These are phyloP conservation scores for Zalaria sp. DNA, from an alignment of 2,329 filamentous ascomycete species.

Conservation along the genomic window DNA sequence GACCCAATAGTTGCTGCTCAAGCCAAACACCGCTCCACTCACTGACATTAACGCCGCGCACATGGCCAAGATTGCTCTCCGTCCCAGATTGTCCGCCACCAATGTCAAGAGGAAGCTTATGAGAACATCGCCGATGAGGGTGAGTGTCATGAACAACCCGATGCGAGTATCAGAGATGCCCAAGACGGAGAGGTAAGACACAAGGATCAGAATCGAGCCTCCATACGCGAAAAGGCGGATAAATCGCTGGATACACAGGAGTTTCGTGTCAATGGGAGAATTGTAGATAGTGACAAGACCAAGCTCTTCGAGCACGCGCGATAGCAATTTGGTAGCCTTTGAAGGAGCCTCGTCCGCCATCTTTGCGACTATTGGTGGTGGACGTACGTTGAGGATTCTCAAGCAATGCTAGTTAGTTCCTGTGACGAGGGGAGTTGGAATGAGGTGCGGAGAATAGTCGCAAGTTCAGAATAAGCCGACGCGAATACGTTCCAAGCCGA, in stretches of 20 bases:
- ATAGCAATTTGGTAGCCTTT: too few species aligned
- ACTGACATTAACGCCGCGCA: slow-evolving; percentile 14
- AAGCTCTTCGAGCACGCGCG: not conserved
- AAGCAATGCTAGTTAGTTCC: too few species aligned
- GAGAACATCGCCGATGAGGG: slow-evolving; percentile 16
- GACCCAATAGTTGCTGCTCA: slow-evolving; percentile 14
- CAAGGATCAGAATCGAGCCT: slow-evolving; percentile 19
- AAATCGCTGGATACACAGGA: slow-evolving; percentile 4
- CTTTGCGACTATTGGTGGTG: too few species aligned
- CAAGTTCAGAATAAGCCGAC: too few species aligned
- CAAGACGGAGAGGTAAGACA: slow-evolving; percentile 14
- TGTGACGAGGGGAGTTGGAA: too few species aligned
- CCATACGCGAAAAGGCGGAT: slow-evolving; percentile 51
- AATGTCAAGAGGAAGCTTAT: slow-evolving; percentile 15
- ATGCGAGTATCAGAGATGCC: slow-evolving; percentile 14
- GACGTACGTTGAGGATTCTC: too few species aligned
- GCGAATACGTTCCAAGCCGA: too few species aligned
- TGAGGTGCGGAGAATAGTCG: too few species aligned
- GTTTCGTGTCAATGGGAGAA: slow-evolving; percentile 2
- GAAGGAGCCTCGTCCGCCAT: too few species aligned
- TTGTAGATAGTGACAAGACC: slow-evolving; percentile 1
- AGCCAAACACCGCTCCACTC: slow-evolving; percentile 14
- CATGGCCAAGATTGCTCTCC: slow-evolving; percentile 11
- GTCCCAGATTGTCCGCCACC: slow-evolving; percentile 14
- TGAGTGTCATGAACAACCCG: slow-evolving; percentile 20